These are phyloP conservation scores for Sarocladium kiliense DNA, from an alignment of 2,329 filamentous ascomycete genomes.

Conservation along the genomic window DNA sequence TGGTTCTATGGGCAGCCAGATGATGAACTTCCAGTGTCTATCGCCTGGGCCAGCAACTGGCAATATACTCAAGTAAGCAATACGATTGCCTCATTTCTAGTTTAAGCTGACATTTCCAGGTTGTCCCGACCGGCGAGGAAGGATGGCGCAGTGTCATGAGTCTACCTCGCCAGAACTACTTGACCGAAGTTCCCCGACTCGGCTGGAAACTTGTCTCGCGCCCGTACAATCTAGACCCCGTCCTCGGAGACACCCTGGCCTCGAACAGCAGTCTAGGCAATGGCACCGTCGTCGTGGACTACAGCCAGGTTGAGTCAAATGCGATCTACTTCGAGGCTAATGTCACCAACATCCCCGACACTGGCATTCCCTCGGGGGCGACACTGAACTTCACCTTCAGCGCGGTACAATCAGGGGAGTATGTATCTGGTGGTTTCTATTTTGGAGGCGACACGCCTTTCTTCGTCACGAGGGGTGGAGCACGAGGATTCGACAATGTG, in stretches of 20 bases:
- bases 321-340: slow-evolving; percentile 51
- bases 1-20: slow-evolving; percentile 24
- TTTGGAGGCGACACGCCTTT: slow-evolving; percentile 21
- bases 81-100: no score
- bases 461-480: slow-evolving; percentile 23
- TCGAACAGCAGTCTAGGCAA: slow-evolving; percentile 40
- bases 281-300: slow-evolving; percentile 43
- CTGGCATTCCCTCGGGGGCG: slow-evolving; percentile 14
- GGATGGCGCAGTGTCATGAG: slow-evolving; percentile 27
- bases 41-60: slow-evolving; percentile 32
- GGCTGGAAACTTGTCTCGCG: slow-evolving; percentile 47
- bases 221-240: slow-evolving; percentile 42
- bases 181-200: slow-evolving; percentile 44
- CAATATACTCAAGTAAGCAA: slow-evolving; percentile 20
- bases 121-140: slow-evolving; percentile 24
- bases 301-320: slow-evolving; percentile 40
- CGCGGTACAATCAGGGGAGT: slow-evolving; percentile 20
- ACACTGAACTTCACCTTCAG: slow-evolving; percentile 24
- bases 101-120: no score
- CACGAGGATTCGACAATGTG: slow-evolving; percentile 21
- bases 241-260: slow-evolving; percentile 40
- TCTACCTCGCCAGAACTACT: slow-evolving; percentile 40
- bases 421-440: slow-evolving; percentile 20
- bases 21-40: slow-evolving; percentile 23
- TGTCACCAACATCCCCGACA: slow-evolving; percentile 32